Evolutionary conservation across 306 rosid species (phyloP).

Genomic region (Bauhinia variegata): DNA sequence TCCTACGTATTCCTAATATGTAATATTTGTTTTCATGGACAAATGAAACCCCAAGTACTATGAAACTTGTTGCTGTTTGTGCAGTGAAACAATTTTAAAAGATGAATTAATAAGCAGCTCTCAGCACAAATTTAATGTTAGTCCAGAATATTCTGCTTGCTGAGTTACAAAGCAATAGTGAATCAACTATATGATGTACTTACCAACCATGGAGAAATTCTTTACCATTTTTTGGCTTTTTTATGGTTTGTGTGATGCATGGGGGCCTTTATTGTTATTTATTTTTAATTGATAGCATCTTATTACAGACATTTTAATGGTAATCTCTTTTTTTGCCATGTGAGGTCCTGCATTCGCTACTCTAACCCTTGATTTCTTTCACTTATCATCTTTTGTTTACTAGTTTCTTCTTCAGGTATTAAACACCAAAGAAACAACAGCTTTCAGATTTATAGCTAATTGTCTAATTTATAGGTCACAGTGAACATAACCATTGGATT

Average conservation of each 20-base stretch:
- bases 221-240: neutral
- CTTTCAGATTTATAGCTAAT: constrained; percentile 19
- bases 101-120: constrained; percentile 14
- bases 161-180: neutral
- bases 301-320: neutral
- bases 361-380: constrained; percentile 6
- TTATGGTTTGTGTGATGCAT: constrained; percentile 2
- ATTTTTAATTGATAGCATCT: neutral
- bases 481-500: constrained; percentile 78
- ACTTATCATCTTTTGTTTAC: neutral
- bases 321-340: neutral
- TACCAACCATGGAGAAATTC: neutral
- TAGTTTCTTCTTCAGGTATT: neutral
- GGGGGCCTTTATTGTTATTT: neutral
- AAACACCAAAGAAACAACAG: neutral
- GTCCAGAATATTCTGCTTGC: neutral
- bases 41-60: constrained; percentile 20
- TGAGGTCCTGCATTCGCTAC: neutral
- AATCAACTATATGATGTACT: neutral
- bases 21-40: constrained; percentile 1
- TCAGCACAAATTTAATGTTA: neutral
- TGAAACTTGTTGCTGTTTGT: neutral
- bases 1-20: constrained; percentile 12
- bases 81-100: neutral
- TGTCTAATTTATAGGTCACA: constrained; percentile 47